phyloP scores from a whole-genome alignment of 225 moss, liverwort and hornwort species.

The Marchantia paleacea region DNA sequence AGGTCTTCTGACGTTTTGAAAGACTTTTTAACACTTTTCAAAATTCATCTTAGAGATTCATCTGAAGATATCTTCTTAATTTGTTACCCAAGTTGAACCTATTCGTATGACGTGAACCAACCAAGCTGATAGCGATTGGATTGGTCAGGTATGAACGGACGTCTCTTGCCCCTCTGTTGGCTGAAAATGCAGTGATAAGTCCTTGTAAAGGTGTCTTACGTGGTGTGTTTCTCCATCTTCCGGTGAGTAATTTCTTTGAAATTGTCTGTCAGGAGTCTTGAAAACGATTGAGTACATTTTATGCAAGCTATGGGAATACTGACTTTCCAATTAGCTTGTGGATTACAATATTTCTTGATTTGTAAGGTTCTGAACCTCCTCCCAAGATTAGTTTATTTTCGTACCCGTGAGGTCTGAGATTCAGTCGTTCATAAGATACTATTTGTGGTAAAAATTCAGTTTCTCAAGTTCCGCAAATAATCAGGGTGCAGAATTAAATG shows the following conservation, averaged over 20 bases:
- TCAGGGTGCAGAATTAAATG: neutral
- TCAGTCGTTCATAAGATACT: neutral
- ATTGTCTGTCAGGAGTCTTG: neutral
- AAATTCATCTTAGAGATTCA: neutral
- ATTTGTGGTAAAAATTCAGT: neutral
- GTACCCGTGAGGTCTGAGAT: neutral
- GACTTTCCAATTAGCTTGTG: too few relatives aligned
- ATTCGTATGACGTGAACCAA: neutral
- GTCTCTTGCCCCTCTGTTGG: conserved; percentile 56
- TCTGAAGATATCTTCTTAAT: neutral
- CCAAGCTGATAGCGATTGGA: neutral
- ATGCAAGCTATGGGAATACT: too few relatives aligned
- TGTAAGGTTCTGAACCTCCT: neutral
- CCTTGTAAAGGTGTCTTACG: conserved; percentile 70
- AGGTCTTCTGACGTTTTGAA: neutral
- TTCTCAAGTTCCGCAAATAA: neutral
- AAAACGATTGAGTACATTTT: too few relatives aligned
- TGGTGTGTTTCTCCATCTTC: conserved; percentile 71
- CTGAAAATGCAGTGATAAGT: conserved; percentile 51
- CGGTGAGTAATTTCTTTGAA: conserved; percentile 37
- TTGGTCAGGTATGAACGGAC: conserved; percentile 68
- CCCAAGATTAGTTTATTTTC: neutral
- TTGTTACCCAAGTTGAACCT: neutral
- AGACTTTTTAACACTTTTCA: neutral
- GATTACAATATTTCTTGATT: neutral